Evolutionary conservation across 495 filamentous ascomycete species (phyloP), one percentile per base, ranked within the genome.

Genomic region (Hyaloscypha variabilis): DNA sequence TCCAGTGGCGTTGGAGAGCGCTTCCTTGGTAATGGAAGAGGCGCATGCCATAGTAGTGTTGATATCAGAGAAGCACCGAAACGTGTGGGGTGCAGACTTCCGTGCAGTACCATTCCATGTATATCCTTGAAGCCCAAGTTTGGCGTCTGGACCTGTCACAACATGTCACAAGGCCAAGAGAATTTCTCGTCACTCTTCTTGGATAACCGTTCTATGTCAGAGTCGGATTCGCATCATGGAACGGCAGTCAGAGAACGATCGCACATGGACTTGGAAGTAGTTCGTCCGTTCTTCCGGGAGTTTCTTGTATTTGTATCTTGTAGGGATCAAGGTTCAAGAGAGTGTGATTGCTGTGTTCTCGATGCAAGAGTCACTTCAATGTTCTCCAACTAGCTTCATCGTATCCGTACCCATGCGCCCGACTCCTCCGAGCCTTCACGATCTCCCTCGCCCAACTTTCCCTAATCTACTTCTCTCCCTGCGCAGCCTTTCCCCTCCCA

Each of bases 401-500:
- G 13, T 13, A 34, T 34, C 31, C 31, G 13, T 34, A n/a, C n/a
- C n/a, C n/a, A n/a, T n/a, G n/a, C n/a, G n/a, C n/a, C n/a, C n/a
- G n/a, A n/a, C n/a, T n/a, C n/a, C n/a, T n/a, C n/a, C n/a, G n/a
- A n/a, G n/a, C n/a, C n/a, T n/a, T n/a, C n/a, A n/a, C n/a, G n/a
- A n/a, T n/a, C n/a, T n/a, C n/a, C n/a, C n/a, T n/a, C n/a, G n/a
- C n/a, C n/a, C n/a, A n/a, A n/a, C n/a, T n/a, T n/a, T n/a, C 29
- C 54, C 25, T 11, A 11, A 1, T 21, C 26, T 28, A 29, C 14
- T 6, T 31, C 1, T 11, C 29, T 58, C 29, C 54, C 34, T 30
- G 34, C 39, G n/a, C 60, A 34, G 59, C 66, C 60, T 76, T 78
- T n/a, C 79, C 81, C 60, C 72, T 75, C 30, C 79, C 81, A 8